These are phyloP conservation scores for Rhododendron kiyosumense DNA, from an alignment of 148 eudicot species.

Conservation along the genomic window DNA sequence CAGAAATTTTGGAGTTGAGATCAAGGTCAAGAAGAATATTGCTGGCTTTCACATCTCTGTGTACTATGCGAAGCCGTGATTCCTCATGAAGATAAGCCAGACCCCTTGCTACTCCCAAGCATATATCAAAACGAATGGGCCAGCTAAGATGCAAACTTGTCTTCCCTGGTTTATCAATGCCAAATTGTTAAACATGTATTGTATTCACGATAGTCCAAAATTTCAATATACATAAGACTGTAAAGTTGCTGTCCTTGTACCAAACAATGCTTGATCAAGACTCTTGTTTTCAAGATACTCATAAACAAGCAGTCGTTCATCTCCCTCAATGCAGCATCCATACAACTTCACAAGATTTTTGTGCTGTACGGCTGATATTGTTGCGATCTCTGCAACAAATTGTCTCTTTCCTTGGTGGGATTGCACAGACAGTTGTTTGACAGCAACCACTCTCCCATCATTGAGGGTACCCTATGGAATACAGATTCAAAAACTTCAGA, in stretches of 20 bases:
- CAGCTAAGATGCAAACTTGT: slow-evolving; percentile 45
- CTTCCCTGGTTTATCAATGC: slow-evolving; percentile 31
- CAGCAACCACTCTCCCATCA: slow-evolving; percentile 77
- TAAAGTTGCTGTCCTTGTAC: slow-evolving; percentile 22
- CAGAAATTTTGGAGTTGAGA: slow-evolving; percentile 80
- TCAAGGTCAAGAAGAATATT: slow-evolving; percentile 77
- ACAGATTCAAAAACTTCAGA: neutral
- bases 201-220: neutral
- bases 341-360: slow-evolving; percentile 78
- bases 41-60: slow-evolving; percentile 91
- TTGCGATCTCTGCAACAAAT: slow-evolving; percentile 81
- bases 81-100: slow-evolving; percentile 84
- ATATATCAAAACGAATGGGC: slow-evolving; percentile 17
- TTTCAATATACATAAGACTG: neutral
- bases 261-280: slow-evolving; percentile 85
- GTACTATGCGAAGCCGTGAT: slow-evolving; percentile 69
- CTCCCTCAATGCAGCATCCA: slow-evolving; percentile 91
- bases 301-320: slow-evolving; percentile 68
- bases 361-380: slow-evolving; percentile 84
- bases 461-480: slow-evolving; percentile 55
- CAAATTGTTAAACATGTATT: neutral
- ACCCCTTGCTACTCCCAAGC: slow-evolving; percentile 56
- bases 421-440: slow-evolving; percentile 73
- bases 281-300: slow-evolving; percentile 87
- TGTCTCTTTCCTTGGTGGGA: slow-evolving; percentile 82